Conservation (phyloP, 2,329 filamentous ascomycete genomes). For the Colletotrichum endophyticum region DNA sequence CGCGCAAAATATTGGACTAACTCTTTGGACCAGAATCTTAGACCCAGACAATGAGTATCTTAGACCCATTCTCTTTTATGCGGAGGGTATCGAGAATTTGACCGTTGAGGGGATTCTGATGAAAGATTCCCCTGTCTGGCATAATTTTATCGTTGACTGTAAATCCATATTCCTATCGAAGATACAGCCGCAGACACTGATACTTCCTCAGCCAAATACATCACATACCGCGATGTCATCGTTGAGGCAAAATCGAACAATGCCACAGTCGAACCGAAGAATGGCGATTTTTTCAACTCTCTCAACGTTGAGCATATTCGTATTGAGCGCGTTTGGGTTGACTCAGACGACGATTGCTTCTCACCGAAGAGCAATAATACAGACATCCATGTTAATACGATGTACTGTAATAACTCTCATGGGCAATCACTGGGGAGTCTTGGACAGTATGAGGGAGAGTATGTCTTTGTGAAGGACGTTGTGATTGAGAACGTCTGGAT, state of each 20-base stretch:
- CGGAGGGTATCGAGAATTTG: conserved; percentile 64
- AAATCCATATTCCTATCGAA: conserved; percentile 17
- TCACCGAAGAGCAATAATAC: conserved; percentile 64
- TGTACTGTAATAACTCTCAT: conserved; percentile 66
- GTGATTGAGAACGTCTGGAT: conserved; percentile 64
- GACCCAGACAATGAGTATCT: conserved; percentile 60
- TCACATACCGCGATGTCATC: conserved; percentile 57
- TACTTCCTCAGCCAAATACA: conserved; percentile 42
- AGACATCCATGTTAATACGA: conserved; percentile 62
- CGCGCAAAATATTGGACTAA: neutral
- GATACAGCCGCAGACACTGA: neutral
- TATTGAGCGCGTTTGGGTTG: conserved; percentile 53
- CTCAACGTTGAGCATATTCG: conserved; percentile 59
- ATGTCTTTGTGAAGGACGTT: conserved; percentile 60
- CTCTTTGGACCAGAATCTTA: conserved; percentile 37
- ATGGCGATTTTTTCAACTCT: conserved; percentile 68
- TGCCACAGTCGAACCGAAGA: conserved; percentile 52
- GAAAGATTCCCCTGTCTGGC: conserved; percentile 68
- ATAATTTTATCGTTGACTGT: conserved; percentile 64
- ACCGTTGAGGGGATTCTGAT: conserved; percentile 62
- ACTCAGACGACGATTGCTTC: conserved; percentile 65
- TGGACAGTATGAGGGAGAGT: conserved; percentile 59
- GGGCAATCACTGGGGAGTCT: conserved; percentile 63
- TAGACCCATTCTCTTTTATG: conserved; percentile 65
- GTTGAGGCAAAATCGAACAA: conserved; percentile 59